Evolutionary conservation across 1,139 yeast species (phyloP), one percentile per base, ranked within the genome.

Genomic region (Hanseniaspora gamundiae): DNA sequence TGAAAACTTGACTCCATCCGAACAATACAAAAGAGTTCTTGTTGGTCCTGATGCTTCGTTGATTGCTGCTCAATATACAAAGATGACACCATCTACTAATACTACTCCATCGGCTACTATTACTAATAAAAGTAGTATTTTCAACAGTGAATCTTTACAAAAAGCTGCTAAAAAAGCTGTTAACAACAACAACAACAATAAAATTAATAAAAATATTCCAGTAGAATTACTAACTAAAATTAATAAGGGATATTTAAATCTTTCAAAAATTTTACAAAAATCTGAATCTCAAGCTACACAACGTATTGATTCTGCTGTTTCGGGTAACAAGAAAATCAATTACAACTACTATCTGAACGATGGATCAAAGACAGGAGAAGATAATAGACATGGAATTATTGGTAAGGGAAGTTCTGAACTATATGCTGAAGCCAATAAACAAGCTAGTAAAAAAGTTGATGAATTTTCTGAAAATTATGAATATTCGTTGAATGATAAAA

Each of bases 11-110:
- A 21, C 42, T 35, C 39, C 40, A 30, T 41, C 40, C 30, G 42
- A 40, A 19, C 43, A 44, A 13, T 81, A 80, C 60, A 78, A 75
- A 58, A 67, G 88, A 51, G 66, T 72, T 21, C 67, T 76, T 45
- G 81, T 85, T 24, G 69, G 57, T 40, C 56, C 62, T 16, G 51
- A 54, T 45, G 65, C 63, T 4, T 54, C 59, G 21, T 47, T 48
- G 14, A 58, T 61, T 27, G 64, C 64, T 14, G 49, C 52, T 13
- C 47, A 47, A 26, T 31, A 38, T 16, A 52, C 52, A 10, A 47
- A 46, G 35, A 48, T 46, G 20, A 35, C 46, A 27, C 46, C 46
- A 29, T 42, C 40, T 35, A 29, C 45, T 28, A 42, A 41, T 38
- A 40, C 45, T 28, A 30, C 45, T 35, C 42, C 45, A 28, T 43